Evolutionary conservation across 164 flowering plant species (phyloP).

Genomic region (Brasenia schreberi): DNA sequence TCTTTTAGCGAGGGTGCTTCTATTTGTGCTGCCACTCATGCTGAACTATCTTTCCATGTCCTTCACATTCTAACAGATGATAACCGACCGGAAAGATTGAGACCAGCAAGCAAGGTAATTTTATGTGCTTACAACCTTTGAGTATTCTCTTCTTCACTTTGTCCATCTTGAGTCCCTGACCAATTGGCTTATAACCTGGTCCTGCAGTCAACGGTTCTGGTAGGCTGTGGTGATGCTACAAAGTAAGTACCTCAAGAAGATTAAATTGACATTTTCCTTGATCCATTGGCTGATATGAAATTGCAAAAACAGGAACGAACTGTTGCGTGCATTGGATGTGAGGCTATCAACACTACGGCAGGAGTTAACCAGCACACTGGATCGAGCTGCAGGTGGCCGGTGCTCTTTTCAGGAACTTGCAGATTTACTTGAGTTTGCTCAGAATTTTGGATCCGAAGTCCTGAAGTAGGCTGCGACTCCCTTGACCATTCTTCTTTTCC

Average conservation of each 20-base stretch:
- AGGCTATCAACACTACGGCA: conserved; percentile 43
- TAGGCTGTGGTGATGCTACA: conserved; percentile 44
- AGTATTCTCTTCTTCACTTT: background rate
- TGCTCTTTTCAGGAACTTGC: conserved; percentile 37
- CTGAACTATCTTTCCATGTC: background rate
- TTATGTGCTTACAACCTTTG: background rate
- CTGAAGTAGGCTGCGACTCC: conserved; percentile 29
- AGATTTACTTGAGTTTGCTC: conserved; percentile 34
- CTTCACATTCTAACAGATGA: background rate
- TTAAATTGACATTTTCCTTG: background rate
- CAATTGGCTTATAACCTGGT: background rate
- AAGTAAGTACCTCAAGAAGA: conserved; percentile 33
- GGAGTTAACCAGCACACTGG: conserved; percentile 42
- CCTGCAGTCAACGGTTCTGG: conserved; percentile 29
- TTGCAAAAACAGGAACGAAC: conserved; percentile 46
- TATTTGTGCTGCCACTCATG: no score
- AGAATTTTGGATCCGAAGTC: conserved; percentile 40
- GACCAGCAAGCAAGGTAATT: background rate
- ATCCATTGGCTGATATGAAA: background rate
- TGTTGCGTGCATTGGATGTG: conserved; percentile 73
- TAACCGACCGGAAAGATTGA: background rate
- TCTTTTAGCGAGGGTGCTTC: no score
- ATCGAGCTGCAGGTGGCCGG: conserved; percentile 30
- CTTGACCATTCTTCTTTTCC: background rate
- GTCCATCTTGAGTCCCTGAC: background rate